Evolutionary conservation across 352 stramenopile species (phyloP).

Genomic region (Globisporangium middletonii): DNA sequence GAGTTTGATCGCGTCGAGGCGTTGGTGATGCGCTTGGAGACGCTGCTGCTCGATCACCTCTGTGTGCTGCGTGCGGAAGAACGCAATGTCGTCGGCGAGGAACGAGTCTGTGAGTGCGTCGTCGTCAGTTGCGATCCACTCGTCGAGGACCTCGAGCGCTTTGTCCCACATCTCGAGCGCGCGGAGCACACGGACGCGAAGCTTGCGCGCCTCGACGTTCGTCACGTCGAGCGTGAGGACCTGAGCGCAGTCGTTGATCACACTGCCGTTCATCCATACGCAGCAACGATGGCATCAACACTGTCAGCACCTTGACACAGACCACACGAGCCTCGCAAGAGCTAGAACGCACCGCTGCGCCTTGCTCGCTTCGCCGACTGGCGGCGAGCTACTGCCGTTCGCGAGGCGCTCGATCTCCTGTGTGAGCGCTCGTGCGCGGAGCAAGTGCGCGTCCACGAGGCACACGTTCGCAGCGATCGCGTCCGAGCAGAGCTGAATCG

Average conservation of each 20-base stretch:
- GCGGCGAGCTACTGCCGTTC: neutral
- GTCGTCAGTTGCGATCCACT: neutral
- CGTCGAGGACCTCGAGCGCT: constrained; percentile 7
- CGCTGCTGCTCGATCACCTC: neutral
- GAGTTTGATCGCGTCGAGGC: constrained; percentile 2
- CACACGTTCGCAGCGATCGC: constrained; percentile 17
- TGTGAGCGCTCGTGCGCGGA: constrained; percentile 10
- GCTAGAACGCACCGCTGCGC: constrained; percentile 4
- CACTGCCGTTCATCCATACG: neutral
- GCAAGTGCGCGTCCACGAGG: constrained; percentile 13
- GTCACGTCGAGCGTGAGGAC: constrained; percentile 10
- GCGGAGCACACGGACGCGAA: constrained; percentile 8
- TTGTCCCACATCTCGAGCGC: constrained; percentile 17
- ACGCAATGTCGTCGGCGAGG: constrained; percentile 7
- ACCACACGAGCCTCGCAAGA: neutral
- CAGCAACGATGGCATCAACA: neutral
- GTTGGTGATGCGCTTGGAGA: neutral
- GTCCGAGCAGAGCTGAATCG: constrained; percentile 13
- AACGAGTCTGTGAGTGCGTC: neutral
- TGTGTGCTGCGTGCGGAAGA: constrained; percentile 8
- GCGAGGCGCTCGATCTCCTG: constrained; percentile 9
- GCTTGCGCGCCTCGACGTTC: constrained; percentile 15
- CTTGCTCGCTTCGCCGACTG: neutral
- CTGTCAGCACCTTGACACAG: no score
- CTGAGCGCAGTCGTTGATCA: constrained; percentile 15